Percentiles rank a stretch among this genome's conserved stretches.
Evolutionary conservation across 768 basidiomycete genomes (phyloP).

Genomic region (Tremella yokohamensis): DNA sequence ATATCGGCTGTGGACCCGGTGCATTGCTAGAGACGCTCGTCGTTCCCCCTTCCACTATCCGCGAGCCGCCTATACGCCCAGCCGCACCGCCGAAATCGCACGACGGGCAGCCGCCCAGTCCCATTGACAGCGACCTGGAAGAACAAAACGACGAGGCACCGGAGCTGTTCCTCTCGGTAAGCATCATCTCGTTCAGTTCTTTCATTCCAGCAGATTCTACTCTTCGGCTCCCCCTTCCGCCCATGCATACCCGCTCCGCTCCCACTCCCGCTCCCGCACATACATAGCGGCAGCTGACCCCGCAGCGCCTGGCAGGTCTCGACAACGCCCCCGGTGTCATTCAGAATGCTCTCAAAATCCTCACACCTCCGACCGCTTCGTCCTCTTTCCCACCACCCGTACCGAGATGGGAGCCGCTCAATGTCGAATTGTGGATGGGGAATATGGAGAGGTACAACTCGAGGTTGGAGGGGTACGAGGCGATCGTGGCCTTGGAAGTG

Average conservation of each 20-base stretch:
- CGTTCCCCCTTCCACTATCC: constrained; percentile 40
- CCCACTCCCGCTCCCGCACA: neutral
- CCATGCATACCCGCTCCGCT: neutral
- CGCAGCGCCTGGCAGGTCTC: constrained; percentile 47
- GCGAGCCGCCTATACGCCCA: constrained; percentile 36
- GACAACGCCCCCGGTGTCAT: constrained; percentile 44
- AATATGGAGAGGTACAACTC: constrained; percentile 48
- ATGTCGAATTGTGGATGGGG: constrained; percentile 47
- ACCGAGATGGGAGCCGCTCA: constrained; percentile 40
- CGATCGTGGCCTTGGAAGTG: constrained; percentile 48
- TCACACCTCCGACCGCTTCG: constrained; percentile 28
- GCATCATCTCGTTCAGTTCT: constrained; percentile 14
- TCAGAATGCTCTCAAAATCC: constrained; percentile 32
- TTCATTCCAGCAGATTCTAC: neutral
- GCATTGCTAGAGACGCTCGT: constrained; percentile 45
- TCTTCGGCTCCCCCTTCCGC: neutral
- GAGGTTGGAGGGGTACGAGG: constrained; percentile 47
- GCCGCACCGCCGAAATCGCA: neutral
- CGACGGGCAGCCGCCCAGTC: constrained; percentile 17
- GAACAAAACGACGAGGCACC: constrained; percentile 16
- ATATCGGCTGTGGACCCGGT: constrained; percentile 51
- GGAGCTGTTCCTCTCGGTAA: constrained; percentile 45
- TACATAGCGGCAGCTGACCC: neutral
- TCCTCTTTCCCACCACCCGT: constrained; percentile 16
- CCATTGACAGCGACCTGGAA: constrained; percentile 20